These are phyloP conservation scores for Pyrenochaeta sp. DNA, from an alignment of 2,329 filamentous ascomycete species.

Conservation along the genomic window DNA sequence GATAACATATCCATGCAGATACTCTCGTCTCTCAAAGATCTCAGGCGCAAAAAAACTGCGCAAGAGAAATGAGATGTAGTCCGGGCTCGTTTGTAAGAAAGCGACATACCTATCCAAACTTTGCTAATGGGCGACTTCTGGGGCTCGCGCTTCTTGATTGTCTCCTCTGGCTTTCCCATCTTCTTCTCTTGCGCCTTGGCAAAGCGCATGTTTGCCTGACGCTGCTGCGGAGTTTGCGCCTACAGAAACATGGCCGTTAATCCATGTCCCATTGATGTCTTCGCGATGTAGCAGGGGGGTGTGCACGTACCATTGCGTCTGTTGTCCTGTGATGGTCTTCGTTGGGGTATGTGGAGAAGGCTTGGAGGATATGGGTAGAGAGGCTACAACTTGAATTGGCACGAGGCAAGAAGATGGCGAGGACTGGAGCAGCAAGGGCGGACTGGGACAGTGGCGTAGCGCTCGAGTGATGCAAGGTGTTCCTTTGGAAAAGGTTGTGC, in stretches of 20 bases:
- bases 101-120: constrained; percentile 66
- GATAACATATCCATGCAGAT: neutral
- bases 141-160: constrained; percentile 58
- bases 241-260: too few species aligned
- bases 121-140: constrained; percentile 63
- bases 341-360: neutral
- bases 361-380: neutral
- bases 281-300: neutral
- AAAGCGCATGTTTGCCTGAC: constrained; percentile 81
- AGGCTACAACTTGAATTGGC: neutral
- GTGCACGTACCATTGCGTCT: constrained; percentile 20
- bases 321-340: neutral
- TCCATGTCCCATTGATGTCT: too few species aligned
- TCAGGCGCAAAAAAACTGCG: too few species aligned
- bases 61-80: too few species aligned
- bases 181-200: constrained; percentile 74
- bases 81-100: too few species aligned
- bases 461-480: constrained; percentile 39
- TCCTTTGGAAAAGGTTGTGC: constrained; percentile 21
- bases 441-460: constrained; percentile 6
- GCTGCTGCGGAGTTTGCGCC: constrained; percentile 86
- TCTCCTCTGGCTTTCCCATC: constrained; percentile 69
- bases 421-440: constrained; percentile 1
- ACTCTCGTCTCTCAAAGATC: neutral
- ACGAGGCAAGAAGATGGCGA: neutral